A percentile compares a stretch with the other conserved stretches of the same genome.
These are phyloP conservation scores for Cryptococcus sp. DNA, from an alignment of 1,284 basidiomycete species.

Conservation along the genomic window DNA sequence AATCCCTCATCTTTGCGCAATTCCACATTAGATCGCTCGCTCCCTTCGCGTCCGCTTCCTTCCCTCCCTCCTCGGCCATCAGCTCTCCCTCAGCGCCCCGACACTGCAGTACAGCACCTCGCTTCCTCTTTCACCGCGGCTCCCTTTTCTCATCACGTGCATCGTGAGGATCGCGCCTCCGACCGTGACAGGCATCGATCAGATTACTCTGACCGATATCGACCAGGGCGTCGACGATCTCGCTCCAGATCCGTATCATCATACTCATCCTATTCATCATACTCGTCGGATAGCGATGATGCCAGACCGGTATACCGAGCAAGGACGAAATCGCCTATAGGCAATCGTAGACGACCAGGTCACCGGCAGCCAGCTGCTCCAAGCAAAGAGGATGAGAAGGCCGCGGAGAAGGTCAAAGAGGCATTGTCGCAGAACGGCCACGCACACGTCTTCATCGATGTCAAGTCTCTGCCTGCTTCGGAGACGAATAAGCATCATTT, in stretches of 20 bases:
- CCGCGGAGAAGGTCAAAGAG: constrained; percentile 31
- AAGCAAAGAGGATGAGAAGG: constrained; percentile 35
- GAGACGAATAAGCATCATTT: constrained; percentile 32
- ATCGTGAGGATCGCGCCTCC: not conserved
- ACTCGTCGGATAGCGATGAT: constrained; percentile 38
- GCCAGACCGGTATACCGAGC: constrained; percentile 29
- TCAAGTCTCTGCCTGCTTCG: constrained; percentile 31
- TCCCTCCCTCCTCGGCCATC: constrained; percentile 8
- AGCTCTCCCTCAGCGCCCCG: constrained; percentile 2
- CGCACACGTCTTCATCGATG: constrained; percentile 45
- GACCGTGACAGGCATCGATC: constrained; percentile 7
- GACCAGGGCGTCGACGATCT: constrained; percentile 22
- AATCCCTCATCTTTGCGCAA: not conserved
- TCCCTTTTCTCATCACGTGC: constrained; percentile 22
- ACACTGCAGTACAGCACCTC: constrained; percentile 23
- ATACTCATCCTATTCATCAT: constrained; percentile 23
- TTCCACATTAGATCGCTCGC: constrained; percentile 2
- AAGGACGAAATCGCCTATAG: constrained; percentile 15
- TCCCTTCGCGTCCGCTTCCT: constrained; percentile 7
- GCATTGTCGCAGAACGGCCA: constrained; percentile 39
- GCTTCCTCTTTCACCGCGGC: constrained; percentile 35
- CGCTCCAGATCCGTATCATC: constrained; percentile 23
- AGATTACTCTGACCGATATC: constrained; percentile 18
- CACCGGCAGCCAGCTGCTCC: constrained; percentile 2
- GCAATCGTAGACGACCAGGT: constrained; percentile 10